Evolutionary conservation across 1,139 yeast genomes (phyloP), one percentile per base, ranked within the genome.

Genomic region (Saccharomycopsis hybrid): DNA sequence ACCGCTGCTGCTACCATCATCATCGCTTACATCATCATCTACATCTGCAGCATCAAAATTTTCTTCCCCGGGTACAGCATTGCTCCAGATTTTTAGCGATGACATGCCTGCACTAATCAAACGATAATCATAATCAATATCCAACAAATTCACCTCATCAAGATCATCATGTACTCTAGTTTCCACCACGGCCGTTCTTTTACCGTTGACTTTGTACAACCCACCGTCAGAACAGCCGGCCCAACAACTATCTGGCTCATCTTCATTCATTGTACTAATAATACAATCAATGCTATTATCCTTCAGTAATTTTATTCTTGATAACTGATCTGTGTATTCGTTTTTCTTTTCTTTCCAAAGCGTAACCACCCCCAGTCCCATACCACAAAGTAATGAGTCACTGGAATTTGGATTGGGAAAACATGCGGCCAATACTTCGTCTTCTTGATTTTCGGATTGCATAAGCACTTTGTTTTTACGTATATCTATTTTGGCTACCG

Each of bases 351-450:
- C 79, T 58, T 79, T 81, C 98, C 97, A 92, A n/a, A 85, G 72
- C 0, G 97, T 88, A 4, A 88, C 74, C n/a, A 88, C 77, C 2
- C 97, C 97, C 62, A 85, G 95, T 2, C 95, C 90, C 80, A 89
- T 90, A 46, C 89, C 90, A 59, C 90, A 81, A 0, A 85, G 85
- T 25, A 82, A 71, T 2, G 77, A 71, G 42, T 82, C 88, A 53
- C 78, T 82, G 38, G 75, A 76, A 28, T 73, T 71, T n/a, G 76
- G 79, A 55, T 82, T 85, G 0, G 83, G 76, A 67, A 77, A 82
- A 46, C 87, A 72, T 63, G 89, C 85, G 46, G 92, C 74, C 46
- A 90, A 67, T 33, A 92, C 70, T 63, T 92, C 98, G 61, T 92
- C 97, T 57, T 86, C 96, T 67, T 92, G 98, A 61, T 89, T 92